Percentiles rank a stretch among this genome's conserved stretches.
Evolutionary conservation across 345 rosid species (phyloP).

Genomic region (Lagerstroemia speciosa): DNA sequence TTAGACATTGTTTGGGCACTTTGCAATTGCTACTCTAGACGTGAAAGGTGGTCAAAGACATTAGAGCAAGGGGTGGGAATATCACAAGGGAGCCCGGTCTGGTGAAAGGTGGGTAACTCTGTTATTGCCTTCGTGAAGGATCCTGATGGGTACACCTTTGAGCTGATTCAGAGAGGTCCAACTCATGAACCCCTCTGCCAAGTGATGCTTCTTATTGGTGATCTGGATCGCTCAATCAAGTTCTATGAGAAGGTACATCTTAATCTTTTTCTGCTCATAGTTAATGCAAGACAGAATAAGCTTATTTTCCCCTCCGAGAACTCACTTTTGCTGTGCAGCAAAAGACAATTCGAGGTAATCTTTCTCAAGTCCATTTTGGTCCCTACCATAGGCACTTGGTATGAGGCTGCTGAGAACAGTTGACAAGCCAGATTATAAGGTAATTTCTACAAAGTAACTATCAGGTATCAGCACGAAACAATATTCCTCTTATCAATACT

Average conservation of each 20-base stretch:
- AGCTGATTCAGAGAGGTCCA: slow-evolving; percentile 76
- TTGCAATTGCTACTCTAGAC: too few species aligned
- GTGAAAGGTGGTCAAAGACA: slow-evolving; percentile 64
- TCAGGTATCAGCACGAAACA: too few species aligned
- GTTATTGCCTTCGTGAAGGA: slow-evolving; percentile 88
- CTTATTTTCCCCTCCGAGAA: neutral
- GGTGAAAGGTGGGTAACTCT: slow-evolving; percentile 69
- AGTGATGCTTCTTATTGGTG: slow-evolving; percentile 96
- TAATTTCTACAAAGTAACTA: slow-evolving; percentile 12
- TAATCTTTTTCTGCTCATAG: neutral
- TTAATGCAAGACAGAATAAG: neutral
- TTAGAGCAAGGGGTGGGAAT: slow-evolving; percentile 72
- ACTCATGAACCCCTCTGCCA: slow-evolving; percentile 94
- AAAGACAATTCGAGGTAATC: neutral
- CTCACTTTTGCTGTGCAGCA: neutral
- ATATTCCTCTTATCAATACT: neutral
- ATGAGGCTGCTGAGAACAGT: slow-evolving; percentile 64
- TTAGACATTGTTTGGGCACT: too few species aligned
- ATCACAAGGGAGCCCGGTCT: slow-evolving; percentile 90
- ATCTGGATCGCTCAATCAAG: slow-evolving; percentile 68
- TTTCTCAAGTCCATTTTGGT: neutral
- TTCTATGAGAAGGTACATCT: slow-evolving; percentile 80
- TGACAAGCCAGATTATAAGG: slow-evolving; percentile 88
- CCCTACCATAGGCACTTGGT: slow-evolving; percentile 58
- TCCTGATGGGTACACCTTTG: slow-evolving; percentile 85